Percentiles rank a stretch among this genome's conserved stretches.
Conservation (phyloP, 768 basidiomycete genomes). For the Serpula lacrymans region DNA sequence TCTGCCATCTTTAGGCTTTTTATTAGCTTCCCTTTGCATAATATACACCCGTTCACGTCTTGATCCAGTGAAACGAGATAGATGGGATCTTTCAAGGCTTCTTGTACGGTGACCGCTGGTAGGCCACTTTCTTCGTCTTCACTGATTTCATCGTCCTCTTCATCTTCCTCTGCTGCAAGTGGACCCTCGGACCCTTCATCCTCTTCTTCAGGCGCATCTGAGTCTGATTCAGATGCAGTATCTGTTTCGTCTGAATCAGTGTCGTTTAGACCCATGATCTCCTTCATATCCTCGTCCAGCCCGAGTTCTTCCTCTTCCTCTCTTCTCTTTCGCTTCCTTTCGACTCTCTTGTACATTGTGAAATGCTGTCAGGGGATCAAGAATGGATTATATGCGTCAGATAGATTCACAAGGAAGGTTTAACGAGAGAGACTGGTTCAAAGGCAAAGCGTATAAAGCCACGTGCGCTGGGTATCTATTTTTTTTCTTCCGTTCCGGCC, state of each 20-base stretch:
- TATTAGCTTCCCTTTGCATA: conserved; percentile 73
- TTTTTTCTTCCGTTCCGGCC: too few relatives aligned
- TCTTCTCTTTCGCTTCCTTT: conserved; percentile 57
- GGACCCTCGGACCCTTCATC: conserved; percentile 17
- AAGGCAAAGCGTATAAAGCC: too few relatives aligned
- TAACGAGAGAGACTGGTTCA: too few relatives aligned
- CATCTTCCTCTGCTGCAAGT: conserved; percentile 22
- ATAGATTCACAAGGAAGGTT: too few relatives aligned
- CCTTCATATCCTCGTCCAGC: conserved; percentile 60
- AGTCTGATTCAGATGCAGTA: conserved; percentile 41
- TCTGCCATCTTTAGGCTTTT: conserved; percentile 55
- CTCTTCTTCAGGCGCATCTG: conserved; percentile 24
- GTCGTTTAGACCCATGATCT: conserved; percentile 63
- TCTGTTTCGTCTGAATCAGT: conserved; percentile 72
- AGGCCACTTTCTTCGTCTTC: conserved; percentile 27
- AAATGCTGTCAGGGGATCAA: too few relatives aligned
- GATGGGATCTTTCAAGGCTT: conserved; percentile 62
- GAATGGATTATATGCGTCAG: too few relatives aligned
- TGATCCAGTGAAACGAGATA: conserved; percentile 56
- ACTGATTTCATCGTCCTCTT: conserved; percentile 18
- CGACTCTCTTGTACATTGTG: conserved; percentile 76
- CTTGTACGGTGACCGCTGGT: conserved; percentile 48
- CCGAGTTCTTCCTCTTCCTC: conserved; percentile 65
- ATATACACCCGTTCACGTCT: conserved; percentile 54
- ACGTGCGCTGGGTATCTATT: too few relatives aligned